Conservation (phyloP, 176 grass and related monocot genomes). For the Carex scoparia region DNA sequence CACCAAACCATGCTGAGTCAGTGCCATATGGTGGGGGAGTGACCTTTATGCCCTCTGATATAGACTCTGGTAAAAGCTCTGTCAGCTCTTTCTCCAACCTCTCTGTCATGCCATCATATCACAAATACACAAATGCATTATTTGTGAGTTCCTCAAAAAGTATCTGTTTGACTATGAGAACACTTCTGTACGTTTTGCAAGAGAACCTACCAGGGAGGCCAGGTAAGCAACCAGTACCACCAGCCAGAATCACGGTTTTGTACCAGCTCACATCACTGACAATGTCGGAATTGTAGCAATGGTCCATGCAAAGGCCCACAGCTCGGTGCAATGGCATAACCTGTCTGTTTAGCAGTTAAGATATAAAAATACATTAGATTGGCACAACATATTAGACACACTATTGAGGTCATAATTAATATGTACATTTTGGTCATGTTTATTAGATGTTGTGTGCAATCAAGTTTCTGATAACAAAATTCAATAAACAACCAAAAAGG, state of each 20-base stretch:
- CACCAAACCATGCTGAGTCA: slow-evolving; percentile 81
- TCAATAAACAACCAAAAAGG: neutral
- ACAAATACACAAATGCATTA: neutral
- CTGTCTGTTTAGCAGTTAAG: slow-evolving; percentile 39
- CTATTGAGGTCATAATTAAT: neutral
- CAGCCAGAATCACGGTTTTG: slow-evolving; percentile 77
- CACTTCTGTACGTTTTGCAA: neutral
- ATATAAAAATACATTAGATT: slow-evolving; percentile 3
- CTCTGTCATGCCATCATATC: slow-evolving; percentile 35
- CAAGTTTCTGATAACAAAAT: neutral
- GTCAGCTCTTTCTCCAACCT: slow-evolving; percentile 78
- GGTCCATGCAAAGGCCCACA: slow-evolving; percentile 84
- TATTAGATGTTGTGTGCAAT: neutral
- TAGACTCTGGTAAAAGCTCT: slow-evolving; percentile 48
- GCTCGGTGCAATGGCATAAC: slow-evolving; percentile 86
- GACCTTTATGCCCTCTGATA: slow-evolving; percentile 85
- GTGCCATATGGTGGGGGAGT: slow-evolving; percentile 56
- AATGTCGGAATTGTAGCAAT: slow-evolving; percentile 60
- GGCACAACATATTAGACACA: neutral
- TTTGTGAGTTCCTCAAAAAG: neutral
- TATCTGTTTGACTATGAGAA: neutral
- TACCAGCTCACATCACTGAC: slow-evolving; percentile 61
- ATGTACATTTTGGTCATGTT: neutral
- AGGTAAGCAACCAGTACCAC: slow-evolving; percentile 80
- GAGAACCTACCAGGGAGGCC: slow-evolving; percentile 66